Evolutionary conservation across 306 rosid species (phyloP).

Genomic region (Cercis canadensis): DNA sequence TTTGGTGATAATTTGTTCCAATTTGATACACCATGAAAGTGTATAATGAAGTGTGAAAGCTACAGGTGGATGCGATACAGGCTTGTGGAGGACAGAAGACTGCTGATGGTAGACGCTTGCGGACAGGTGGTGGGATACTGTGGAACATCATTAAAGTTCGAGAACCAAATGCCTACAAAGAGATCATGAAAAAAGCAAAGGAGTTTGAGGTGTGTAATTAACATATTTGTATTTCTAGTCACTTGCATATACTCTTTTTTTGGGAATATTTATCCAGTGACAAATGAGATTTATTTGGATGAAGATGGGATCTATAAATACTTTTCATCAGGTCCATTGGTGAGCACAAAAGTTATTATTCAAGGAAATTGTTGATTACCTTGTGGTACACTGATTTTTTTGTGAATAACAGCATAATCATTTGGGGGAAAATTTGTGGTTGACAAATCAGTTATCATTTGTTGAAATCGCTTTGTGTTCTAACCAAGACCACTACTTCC

Average conservation of each 20-base stretch:
- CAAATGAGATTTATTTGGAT: too few species aligned
- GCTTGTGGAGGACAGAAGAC: slow-evolving; percentile 92
- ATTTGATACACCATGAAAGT: slow-evolving; percentile 26
- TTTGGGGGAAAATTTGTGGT: too few species aligned
- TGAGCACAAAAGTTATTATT: not conserved
- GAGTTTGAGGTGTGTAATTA: slow-evolving; percentile 79
- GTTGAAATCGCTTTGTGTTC: not conserved
- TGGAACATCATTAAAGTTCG: slow-evolving; percentile 84
- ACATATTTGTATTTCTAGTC: not conserved
- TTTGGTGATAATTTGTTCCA: slow-evolving; percentile 21
- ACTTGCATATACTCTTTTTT: not conserved
- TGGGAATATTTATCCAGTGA: not conserved
- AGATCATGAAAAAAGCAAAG: slow-evolving; percentile 81
- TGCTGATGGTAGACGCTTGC: slow-evolving; percentile 69
- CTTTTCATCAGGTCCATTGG: not conserved
- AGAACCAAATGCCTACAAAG: slow-evolving; percentile 85
- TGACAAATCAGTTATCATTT: too few species aligned
- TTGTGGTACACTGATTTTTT: slow-evolving; percentile 13
- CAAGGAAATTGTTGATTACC: not conserved
- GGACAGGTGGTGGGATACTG: slow-evolving; percentile 88
- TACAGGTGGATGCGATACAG: slow-evolving; percentile 85
- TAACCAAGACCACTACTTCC: not conserved
- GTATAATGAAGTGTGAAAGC: slow-evolving; percentile 33
- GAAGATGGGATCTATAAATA: too few species aligned
- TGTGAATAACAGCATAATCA: too few species aligned